Evolutionary conservation across 2,329 filamentous ascomycete species (phyloP).

Genomic region (Aspergillus pseudonomiae): DNA sequence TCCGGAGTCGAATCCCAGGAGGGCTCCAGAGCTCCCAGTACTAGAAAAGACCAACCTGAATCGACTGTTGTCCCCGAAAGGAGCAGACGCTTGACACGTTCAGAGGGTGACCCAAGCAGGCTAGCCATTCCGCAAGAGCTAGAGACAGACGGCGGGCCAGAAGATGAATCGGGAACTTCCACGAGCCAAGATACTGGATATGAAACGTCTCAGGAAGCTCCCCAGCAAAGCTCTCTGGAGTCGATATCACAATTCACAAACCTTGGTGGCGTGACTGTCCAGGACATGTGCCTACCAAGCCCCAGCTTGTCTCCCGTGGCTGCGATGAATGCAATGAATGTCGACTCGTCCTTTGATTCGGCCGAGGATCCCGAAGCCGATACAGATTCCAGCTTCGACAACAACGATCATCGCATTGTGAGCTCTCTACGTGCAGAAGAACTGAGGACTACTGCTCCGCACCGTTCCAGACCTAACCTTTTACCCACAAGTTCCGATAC

Average conservation of each 20-base stretch:
- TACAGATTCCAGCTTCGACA: conserved; percentile 48
- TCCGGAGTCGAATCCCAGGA: conserved; percentile 32
- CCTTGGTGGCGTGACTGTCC: conserved; percentile 71
- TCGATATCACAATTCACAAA: conserved; percentile 44
- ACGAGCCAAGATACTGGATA: conserved; percentile 30
- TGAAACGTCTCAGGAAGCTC: conserved; percentile 23
- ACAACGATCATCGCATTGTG: conserved; percentile 32
- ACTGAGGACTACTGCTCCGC: conserved; percentile 10
- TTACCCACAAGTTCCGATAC: conserved; percentile 22
- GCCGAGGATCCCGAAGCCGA: conserved; percentile 44
- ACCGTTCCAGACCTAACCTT: conserved; percentile 14
- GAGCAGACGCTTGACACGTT: conserved; percentile 20
- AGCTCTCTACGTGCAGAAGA: conserved; percentile 25
- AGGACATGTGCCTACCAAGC: conserved; percentile 91
- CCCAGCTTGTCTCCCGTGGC: conserved; percentile 90
- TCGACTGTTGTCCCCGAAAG: conserved; percentile 19
- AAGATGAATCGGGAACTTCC: conserved; percentile 15
- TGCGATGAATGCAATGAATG: conserved; percentile 64
- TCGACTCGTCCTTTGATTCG: conserved; percentile 47
- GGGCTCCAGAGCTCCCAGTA: conserved; percentile 15
- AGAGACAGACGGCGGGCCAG: conserved; percentile 11
- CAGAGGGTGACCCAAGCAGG: conserved; percentile 13
- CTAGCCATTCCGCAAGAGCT: conserved; percentile 15
- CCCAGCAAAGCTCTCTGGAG: conserved; percentile 25
- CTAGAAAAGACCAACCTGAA: conserved; percentile 23